phyloP scores from a whole-genome alignment of 345 rosid species.

The Zanthoxylum bungeanum region DNA sequence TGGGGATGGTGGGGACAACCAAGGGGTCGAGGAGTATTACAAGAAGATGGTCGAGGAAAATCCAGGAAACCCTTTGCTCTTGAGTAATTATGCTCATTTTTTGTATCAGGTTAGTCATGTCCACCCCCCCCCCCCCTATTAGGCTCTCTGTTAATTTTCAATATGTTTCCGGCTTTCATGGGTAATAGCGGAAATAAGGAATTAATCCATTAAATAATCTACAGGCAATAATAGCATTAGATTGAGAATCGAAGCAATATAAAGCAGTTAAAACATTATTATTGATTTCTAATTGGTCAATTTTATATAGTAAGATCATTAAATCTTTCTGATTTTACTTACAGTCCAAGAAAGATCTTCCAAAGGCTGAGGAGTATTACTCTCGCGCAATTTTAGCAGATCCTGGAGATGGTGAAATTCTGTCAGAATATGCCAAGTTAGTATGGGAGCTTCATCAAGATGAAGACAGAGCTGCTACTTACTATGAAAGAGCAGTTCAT shows the following conservation, averaged over 20 bases:
- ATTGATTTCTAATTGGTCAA: background rate
- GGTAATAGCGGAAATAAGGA: background rate
- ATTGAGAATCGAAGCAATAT: background rate
- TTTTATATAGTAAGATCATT: background rate
- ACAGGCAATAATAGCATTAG: background rate
- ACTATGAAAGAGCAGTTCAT: conserved; percentile 47
- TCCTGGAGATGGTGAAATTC: conserved; percentile 51
- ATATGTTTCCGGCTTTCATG: background rate
- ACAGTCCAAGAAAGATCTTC: conserved; percentile 42
- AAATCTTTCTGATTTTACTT: background rate
- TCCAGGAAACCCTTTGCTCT: conserved; percentile 51
- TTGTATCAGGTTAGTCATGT: conserved; percentile 39
- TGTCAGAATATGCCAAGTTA: conserved; percentile 46
- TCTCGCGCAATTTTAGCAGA: conserved; percentile 50
- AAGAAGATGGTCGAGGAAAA: conserved; percentile 53
- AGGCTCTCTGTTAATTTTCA: background rate
- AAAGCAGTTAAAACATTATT: background rate
- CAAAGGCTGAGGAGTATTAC: conserved; percentile 50
- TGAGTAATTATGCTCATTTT: conserved; percentile 61
- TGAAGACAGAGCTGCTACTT: conserved; percentile 36
- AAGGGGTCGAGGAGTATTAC: conserved; percentile 43
- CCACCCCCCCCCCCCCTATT: background rate
- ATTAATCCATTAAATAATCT: background rate
- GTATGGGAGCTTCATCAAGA: conserved; percentile 48
- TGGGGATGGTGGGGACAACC: conserved; percentile 34